A percentile compares a stretch with the other conserved stretches of the same genome.
Evolutionary conservation across 202 grass and related monocot species (phyloP).

Genomic region (Cymbopogon flexuosus): DNA sequence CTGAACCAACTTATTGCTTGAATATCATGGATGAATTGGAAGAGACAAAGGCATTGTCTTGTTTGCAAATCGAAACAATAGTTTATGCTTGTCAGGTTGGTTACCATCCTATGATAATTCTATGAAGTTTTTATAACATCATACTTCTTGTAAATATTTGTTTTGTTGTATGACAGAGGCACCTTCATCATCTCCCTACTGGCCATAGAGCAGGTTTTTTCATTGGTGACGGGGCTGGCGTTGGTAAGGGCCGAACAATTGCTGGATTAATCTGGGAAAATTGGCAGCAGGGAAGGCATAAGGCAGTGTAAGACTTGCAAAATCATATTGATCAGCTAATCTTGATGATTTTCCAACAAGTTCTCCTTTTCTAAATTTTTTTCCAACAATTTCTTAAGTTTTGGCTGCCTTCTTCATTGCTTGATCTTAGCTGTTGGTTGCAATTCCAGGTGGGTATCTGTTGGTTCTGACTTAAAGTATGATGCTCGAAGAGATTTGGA

Average conservation of each 20-base stretch:
- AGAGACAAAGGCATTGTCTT: slow-evolving; percentile 71
- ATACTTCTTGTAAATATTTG: slow-evolving; percentile 35
- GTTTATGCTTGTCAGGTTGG: slow-evolving; percentile 98
- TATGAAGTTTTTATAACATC: slow-evolving; percentile 7
- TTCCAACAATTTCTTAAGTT: background rate
- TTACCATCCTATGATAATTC: slow-evolving; percentile 36
- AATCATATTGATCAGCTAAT: slow-evolving; percentile 15
- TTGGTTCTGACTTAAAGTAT: slow-evolving; percentile 96
- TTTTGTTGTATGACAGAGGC: slow-evolving; percentile 63
- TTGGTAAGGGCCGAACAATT: slow-evolving; percentile 98
- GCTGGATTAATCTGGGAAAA: slow-evolving; percentile 98
- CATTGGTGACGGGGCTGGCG: slow-evolving; percentile 94
- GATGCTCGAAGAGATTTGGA: slow-evolving; percentile 94
- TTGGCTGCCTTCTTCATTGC: slow-evolving; percentile 12
- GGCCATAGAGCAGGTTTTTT: slow-evolving; percentile 91
- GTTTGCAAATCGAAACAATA: slow-evolving; percentile 99
- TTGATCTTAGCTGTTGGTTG: slow-evolving; percentile 31
- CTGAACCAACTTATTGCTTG: slow-evolving; percentile 82
- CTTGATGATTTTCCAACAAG: background rate
- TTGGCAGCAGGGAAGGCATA: slow-evolving; percentile 90
- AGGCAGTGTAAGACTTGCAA: slow-evolving; percentile 76
- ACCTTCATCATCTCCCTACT: slow-evolving; percentile 85
- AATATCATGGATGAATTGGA: slow-evolving; percentile 75
- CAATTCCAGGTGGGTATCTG: slow-evolving; percentile 81
- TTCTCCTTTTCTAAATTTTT: too few relatives aligned